Conservation (phyloP, 2,329 filamentous ascomycete genomes). For the Sporothrix globosa region DNA sequence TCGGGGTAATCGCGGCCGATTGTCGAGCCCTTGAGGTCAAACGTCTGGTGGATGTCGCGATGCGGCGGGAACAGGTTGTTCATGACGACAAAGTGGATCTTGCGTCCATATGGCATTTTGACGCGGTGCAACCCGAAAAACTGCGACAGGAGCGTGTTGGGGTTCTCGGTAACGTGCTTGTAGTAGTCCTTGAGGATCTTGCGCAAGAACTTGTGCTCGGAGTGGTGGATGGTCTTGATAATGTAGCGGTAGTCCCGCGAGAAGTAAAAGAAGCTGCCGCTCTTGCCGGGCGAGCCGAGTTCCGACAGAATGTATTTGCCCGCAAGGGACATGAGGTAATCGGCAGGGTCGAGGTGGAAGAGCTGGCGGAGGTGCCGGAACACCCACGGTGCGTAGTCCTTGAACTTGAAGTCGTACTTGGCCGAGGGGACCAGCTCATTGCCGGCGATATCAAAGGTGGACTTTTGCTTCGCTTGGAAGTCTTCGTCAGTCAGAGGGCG, state of each 20-base stretch:
- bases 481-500: slow-evolving; percentile 86
- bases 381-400: slow-evolving; percentile 99
- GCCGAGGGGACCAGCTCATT: slow-evolving; percentile 97
- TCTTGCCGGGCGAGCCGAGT: slow-evolving; percentile 94
- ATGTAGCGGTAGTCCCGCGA: slow-evolving; percentile 99
- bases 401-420: slow-evolving; percentile 99
- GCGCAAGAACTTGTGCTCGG: slow-evolving; percentile 84
- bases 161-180: slow-evolving; percentile 86
- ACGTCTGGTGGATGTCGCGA: slow-evolving; percentile 94
- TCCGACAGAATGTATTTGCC: slow-evolving; percentile 99
- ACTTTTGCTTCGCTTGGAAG: slow-evolving; percentile 94
- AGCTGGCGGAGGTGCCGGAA: slow-evolving; percentile 87
- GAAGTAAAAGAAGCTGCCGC: slow-evolving; percentile 99
- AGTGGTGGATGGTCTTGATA: slow-evolving; percentile 98
- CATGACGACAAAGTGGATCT: slow-evolving; percentile 99
- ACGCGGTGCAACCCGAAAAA: slow-evolving; percentile 97
- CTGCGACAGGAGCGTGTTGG: slow-evolving; percentile 94
- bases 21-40: slow-evolving; percentile 95
- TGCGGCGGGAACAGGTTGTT: slow-evolving; percentile 99
- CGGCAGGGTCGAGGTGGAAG: slow-evolving; percentile 91
- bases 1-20: slow-evolving; percentile 90
- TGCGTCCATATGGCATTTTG: slow-evolving; percentile 96
- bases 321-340: slow-evolving; percentile 97
- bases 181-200: slow-evolving; percentile 92
- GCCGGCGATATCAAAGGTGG: slow-evolving; percentile 97